Percentiles rank a stretch among this genome's conserved stretches.
phyloP scores from a whole-genome alignment of 768 basidiomycete species.

The Porphyrellus cyaneotinctus region DNA sequence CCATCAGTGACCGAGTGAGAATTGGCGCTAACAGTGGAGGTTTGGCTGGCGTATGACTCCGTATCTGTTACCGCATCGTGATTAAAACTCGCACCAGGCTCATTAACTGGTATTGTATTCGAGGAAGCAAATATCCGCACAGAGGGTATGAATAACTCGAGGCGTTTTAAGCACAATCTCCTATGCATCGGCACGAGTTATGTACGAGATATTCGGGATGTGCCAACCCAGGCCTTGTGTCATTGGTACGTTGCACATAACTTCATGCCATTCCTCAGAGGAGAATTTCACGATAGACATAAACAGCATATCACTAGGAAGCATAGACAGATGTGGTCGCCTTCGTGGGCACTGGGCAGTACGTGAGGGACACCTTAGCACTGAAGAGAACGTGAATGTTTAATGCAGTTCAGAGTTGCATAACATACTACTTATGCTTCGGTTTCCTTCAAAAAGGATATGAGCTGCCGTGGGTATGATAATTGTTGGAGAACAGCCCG shows the following conservation, averaged over 20 bases:
- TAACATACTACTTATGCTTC: slow-evolving; percentile 38
- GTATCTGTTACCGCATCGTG: too few relatives aligned
- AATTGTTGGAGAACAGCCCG: too few relatives aligned
- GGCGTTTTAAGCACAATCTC: not conserved
- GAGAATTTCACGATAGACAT: slow-evolving; percentile 54
- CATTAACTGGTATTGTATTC: slow-evolving; percentile 60
- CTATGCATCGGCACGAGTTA: slow-evolving; percentile 21
- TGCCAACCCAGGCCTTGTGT: slow-evolving; percentile 30
- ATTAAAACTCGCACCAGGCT: too few relatives aligned
- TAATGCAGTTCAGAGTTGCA: not conserved
- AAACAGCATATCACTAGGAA: slow-evolving; percentile 42
- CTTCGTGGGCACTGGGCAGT: slow-evolving; percentile 51
- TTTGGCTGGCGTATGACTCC: too few relatives aligned
- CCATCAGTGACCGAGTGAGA: too few relatives aligned
- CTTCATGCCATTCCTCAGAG: slow-evolving; percentile 66
- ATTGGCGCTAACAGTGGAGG: too few relatives aligned
- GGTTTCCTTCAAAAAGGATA: slow-evolving; percentile 43
- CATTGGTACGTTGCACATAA: slow-evolving; percentile 40
- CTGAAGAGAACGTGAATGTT: slow-evolving; percentile 27
- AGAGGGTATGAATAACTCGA: slow-evolving; percentile 58
- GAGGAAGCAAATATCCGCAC: slow-evolving; percentile 49
- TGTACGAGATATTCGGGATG: slow-evolving; percentile 53
- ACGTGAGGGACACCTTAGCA: slow-evolving; percentile 46
- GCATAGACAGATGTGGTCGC: slow-evolving; percentile 52
- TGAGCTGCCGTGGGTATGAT: slow-evolving; percentile 36